A percentile compares a stretch with the other conserved stretches of the same genome.
phyloP scores from a whole-genome alignment of 225 moss, liverwort and hornwort species.

The Pseudoscleropodium purum region DNA sequence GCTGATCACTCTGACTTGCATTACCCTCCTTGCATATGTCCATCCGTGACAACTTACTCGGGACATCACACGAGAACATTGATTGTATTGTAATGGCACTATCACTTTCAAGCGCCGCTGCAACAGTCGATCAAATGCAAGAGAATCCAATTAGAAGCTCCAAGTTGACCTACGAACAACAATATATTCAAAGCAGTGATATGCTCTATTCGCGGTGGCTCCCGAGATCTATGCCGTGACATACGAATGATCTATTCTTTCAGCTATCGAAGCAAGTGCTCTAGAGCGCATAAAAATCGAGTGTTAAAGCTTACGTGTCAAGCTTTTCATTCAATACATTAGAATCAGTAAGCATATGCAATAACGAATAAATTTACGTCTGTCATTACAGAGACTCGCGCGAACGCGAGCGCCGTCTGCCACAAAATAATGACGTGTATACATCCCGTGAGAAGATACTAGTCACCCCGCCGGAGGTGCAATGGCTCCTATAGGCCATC shows the following conservation, averaged over 20 bases:
- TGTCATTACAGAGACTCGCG: neutral
- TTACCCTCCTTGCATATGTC: neutral
- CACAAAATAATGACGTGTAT: conserved; percentile 26
- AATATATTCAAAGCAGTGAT: neutral
- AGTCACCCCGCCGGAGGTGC: neutral
- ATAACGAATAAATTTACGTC: neutral
- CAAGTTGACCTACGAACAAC: neutral
- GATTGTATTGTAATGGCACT: neutral
- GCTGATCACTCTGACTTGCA: neutral
- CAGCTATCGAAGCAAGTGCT: too few species aligned
- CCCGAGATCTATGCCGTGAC: neutral
- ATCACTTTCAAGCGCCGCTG: neutral
- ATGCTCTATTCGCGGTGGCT: neutral
- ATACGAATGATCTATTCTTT: too few species aligned
- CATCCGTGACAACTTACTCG: neutral
- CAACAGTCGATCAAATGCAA: neutral
- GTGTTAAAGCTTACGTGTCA: too few species aligned
- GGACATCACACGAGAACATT: neutral
- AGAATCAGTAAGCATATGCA: neutral
- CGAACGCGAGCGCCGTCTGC: conserved; percentile 10
- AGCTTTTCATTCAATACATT: too few species aligned
- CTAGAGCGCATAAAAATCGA: fast-evolving
- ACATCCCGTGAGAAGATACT: conserved; percentile 15
- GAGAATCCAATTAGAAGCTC: neutral
- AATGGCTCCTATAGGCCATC: conserved; percentile 18